Evolutionary conservation across 164 flowering plant species (phyloP), one percentile per base, ranked within the genome.

Genomic region (Stephania japonica): DNA sequence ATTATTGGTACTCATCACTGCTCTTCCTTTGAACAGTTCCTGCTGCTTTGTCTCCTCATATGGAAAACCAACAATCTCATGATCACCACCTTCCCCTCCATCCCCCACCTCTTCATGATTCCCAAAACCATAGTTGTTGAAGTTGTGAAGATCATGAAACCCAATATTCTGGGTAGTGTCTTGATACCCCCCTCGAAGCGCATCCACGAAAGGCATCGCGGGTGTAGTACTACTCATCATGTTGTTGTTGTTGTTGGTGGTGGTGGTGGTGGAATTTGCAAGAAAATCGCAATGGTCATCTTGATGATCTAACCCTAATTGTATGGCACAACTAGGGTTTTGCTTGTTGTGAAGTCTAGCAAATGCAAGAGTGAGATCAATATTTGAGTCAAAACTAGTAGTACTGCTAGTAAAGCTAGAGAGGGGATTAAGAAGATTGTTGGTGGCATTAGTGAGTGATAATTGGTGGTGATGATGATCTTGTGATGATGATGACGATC

Each of bases 331-430:
- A 50, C 72, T 43, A 32, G 79, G 65, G 69, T 85, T 14, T 9
- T 59, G 64, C 7, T n/a, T 87, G 44, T 81, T 85, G 24, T 88
- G 91, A 65, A 88, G 32, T 78, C 87, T 82, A 32, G 90, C 83
- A 78, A 87, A 85, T 32, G 97, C 88, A 49, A 90, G 89, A 42
- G 80, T 80, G 76, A 90, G 85, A 73, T 86, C 89, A n/a, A n/a
- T n/a, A 79, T 73, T 85, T 38, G 86, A 82, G 69, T 85, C 87
- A 78, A 82, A 84, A 13, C 82, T 14, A 59, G 2, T 59, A 10
- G 6, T n/a, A 19, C n/a, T 6, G 5, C 24, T 7, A 5, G 64
- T 18, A 59, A 81, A 69, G 42, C 75, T 47, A 23, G 87, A 77
- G 76, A 83, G 69, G 38, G 38, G 38, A 0, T 32, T 32, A 32